These are phyloP conservation scores for Fraxinus excelsior DNA, from an alignment of 257 asterid species.

Conservation along the genomic window DNA sequence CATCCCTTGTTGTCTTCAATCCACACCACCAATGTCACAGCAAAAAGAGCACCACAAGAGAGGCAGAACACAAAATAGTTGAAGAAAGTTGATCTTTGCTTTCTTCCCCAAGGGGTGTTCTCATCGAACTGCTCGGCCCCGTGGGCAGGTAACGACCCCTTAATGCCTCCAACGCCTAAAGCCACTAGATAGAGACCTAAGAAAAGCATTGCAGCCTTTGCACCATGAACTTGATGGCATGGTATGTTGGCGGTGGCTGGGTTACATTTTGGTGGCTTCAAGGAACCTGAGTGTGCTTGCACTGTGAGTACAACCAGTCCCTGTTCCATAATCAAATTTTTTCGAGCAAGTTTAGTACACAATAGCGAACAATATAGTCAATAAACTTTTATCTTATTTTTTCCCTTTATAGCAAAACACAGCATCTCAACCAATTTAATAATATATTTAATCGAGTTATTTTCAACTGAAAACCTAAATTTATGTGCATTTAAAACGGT, in stretches of 20 bases:
- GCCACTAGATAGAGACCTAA: conserved; percentile 78
- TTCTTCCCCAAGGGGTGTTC: conserved; percentile 61
- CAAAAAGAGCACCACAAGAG: conserved; percentile 68
- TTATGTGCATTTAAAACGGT: neutral
- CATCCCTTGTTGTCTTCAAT: conserved; percentile 91
- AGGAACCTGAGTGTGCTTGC: conserved; percentile 66
- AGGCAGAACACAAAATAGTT: conserved; percentile 80
- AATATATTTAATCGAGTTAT: neutral
- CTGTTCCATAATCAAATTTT: conserved; percentile 32
- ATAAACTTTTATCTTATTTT: no score
- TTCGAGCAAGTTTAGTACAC: neutral
- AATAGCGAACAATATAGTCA: neutral
- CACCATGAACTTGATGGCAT: conserved; percentile 69
- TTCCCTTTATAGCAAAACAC: neutral
- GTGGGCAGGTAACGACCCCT: conserved; percentile 72
- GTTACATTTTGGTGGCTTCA: conserved; percentile 65
- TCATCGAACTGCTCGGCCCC: conserved; percentile 90
- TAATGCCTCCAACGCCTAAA: conserved; percentile 82
- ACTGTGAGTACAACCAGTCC: conserved; percentile 70
- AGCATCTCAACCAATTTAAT: neutral
- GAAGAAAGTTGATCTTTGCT: conserved; percentile 77
- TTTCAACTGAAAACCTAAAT: no score
- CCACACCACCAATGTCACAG: conserved; percentile 81
- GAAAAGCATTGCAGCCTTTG: conserved; percentile 68
- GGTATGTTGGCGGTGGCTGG: conserved; percentile 22